Evolutionary conservation across 179 eudicot genomes (phyloP).

Genomic region (Pouteria campechiana): DNA sequence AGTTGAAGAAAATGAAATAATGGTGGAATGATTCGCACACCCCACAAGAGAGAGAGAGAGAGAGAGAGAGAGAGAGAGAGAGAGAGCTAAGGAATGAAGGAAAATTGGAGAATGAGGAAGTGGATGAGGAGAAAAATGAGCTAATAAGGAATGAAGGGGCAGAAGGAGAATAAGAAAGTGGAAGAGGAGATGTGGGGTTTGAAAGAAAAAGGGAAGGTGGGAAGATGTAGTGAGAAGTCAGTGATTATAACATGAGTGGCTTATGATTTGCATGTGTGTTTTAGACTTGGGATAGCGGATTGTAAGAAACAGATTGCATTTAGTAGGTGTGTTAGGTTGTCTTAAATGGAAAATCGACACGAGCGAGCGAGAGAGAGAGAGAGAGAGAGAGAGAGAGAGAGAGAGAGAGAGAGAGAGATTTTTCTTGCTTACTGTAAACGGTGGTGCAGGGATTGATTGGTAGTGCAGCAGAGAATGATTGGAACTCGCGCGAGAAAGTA

Average conservation of each 20-base stretch:
- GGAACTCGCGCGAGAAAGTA: slow-evolving; percentile 41
- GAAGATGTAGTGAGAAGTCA: neutral
- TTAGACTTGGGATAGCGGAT: slow-evolving; percentile 1
- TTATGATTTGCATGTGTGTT: slow-evolving; percentile 55
- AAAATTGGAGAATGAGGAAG: neutral
- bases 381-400: neutral
- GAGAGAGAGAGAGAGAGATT: neutral
- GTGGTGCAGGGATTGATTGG: slow-evolving; percentile 11
- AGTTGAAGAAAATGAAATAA: too few species aligned
- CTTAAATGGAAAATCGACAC: neutral
- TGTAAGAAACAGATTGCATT: neutral
- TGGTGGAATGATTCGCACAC: neutral
- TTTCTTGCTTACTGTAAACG: neutral
- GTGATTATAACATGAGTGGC: slow-evolving; percentile 72
- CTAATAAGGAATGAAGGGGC: neutral
- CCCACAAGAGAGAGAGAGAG: neutral
- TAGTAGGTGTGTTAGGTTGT: too few species aligned
- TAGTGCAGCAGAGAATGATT: slow-evolving; percentile 17
- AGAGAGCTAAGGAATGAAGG: neutral
- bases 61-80: neutral
- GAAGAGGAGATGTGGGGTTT: too few species aligned
- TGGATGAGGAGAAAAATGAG: too few species aligned
- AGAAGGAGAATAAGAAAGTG: neutral
- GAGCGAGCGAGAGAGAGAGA: slow-evolving; percentile 4
- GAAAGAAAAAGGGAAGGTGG: neutral